A percentile compares a stretch with the other conserved stretches of the same genome.
phyloP scores from a whole-genome alignment of 164 flowering plant species.

The Nelumbo lutea region DNA sequence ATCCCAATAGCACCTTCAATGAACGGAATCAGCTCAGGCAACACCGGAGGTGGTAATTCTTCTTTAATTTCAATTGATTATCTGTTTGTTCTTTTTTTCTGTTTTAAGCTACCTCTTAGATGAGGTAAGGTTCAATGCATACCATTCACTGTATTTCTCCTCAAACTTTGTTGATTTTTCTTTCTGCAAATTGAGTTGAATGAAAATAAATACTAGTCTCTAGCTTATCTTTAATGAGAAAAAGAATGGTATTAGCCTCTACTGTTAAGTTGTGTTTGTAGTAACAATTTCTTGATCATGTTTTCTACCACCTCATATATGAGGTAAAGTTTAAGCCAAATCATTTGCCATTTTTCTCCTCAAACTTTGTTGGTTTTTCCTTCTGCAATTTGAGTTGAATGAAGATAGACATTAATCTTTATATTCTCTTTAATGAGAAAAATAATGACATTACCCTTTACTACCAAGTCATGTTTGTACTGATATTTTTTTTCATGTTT shows the following conservation, averaged over 20 bases:
- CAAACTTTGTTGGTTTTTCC: too few species aligned
- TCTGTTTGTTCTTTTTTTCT: not conserved
- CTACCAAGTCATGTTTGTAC: not conserved
- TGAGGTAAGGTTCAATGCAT: not conserved
- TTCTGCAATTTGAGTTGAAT: too few species aligned
- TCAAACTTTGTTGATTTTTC: too few species aligned
- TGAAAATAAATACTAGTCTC: not conserved
- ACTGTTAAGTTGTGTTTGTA: too few species aligned
- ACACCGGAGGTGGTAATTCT: conserved; percentile 49
- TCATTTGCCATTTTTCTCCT: not conserved
- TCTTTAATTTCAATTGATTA: conserved; percentile 1
- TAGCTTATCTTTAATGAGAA: not conserved
- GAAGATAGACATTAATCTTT: not conserved
- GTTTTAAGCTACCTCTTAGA: not conserved
- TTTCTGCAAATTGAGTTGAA: too few species aligned
- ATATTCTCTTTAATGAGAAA: not conserved
- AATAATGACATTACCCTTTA: too few species aligned
- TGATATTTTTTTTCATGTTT: not conserved
- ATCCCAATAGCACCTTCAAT: conserved; percentile 74
- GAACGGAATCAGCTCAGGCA: conserved; percentile 62
- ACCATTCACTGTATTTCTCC: not conserved
- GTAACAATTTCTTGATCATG: not conserved
- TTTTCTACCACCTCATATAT: not conserved
- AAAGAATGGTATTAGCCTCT: too few species aligned
- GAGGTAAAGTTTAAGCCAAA: not conserved